Evolutionary conservation across 2,329 filamentous ascomycete genomes (phyloP), one percentile per base, ranked within the genome.

Genomic region (Orbilia brochopaga): DNA sequence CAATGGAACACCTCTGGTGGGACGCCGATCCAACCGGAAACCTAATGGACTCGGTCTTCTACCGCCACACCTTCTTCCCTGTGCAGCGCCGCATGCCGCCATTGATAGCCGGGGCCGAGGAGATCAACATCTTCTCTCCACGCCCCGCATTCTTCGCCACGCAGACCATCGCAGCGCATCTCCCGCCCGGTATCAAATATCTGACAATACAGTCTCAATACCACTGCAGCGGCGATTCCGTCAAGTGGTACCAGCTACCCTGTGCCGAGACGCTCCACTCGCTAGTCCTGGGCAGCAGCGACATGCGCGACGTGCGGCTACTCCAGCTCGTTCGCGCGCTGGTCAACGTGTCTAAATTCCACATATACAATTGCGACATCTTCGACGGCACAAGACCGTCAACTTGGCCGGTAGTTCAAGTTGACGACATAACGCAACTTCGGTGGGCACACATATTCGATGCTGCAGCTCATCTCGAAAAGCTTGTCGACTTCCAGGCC

Each of bases 321-420:
- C 27, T 57, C 11, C 15, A 15, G 3, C 5, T 46, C 13, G 7
- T n/a, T 46, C 35, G n/a, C 42, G 23, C 2, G 13, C n/a, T 46
- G 10, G n/a, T 30, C 11, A 57, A 46, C n/a, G 35, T 30, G 1
- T 27, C 21, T 1, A 57, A 57, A 44, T 13, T 57, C 7, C 37
- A 57, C 21, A 46, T 57, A 7, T 57, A 57, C 21, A n/a, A 40
- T 17, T n/a, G n/a, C 11, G 54, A 57, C 21, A 57, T 57, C 1
- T 2, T 13, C 17, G 54, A 30, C 23, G 3, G 2, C 50, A 10
- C 10, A 8, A 32, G 2, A 32, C 24, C 13, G 13, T 4, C 5
- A 6, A 6, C 15, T 15, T 42, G 5, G 13, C n/a, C 37, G 37
- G 4, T 17, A 15, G 37, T 3, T 2, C 37, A 6, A 3, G 37